Evolutionary conservation across 139 green algal genomes (phyloP).

Genomic region (Pycnococcus provasolii): DNA sequence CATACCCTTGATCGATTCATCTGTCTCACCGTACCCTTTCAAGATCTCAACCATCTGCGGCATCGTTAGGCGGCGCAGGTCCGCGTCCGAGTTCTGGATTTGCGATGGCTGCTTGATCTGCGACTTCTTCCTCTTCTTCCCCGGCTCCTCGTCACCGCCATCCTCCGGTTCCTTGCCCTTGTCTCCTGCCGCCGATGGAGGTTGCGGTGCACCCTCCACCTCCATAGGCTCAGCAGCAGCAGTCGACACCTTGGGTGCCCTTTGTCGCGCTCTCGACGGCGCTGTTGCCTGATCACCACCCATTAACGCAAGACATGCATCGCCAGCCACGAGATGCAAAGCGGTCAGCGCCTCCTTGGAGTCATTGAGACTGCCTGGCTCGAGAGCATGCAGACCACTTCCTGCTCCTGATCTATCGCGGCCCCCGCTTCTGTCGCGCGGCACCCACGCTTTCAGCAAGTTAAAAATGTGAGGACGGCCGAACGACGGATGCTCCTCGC

Average conservation of each 20-base stretch:
- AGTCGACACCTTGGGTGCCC: background rate
- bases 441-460: too few relatives aligned
- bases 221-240: constrained; percentile 14
- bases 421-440: too few relatives aligned
- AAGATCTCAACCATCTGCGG: constrained; percentile 9
- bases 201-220: constrained; percentile 11
- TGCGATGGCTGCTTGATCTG: background rate
- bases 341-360: too few relatives aligned
- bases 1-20: background rate
- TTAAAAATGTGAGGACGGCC: too few relatives aligned
- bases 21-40: constrained; percentile 1
- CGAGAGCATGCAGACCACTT: too few relatives aligned
- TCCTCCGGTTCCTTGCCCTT: background rate
- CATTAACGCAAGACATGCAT: too few relatives aligned
- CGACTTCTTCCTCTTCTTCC: background rate
- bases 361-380: too few relatives aligned
- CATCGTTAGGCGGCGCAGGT: constrained; percentile 19
- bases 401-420: too few relatives aligned
- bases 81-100: constrained; percentile 9
- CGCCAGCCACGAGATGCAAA: too few relatives aligned
- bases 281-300: too few relatives aligned
- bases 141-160: background rate
- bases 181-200: background rate
- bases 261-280: too few relatives aligned
- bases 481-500: too few relatives aligned